Base-by-base conservation (phyloP, 2,329 filamentous ascomycete species). In the Phyllosticta paracitricarpa region DNA sequence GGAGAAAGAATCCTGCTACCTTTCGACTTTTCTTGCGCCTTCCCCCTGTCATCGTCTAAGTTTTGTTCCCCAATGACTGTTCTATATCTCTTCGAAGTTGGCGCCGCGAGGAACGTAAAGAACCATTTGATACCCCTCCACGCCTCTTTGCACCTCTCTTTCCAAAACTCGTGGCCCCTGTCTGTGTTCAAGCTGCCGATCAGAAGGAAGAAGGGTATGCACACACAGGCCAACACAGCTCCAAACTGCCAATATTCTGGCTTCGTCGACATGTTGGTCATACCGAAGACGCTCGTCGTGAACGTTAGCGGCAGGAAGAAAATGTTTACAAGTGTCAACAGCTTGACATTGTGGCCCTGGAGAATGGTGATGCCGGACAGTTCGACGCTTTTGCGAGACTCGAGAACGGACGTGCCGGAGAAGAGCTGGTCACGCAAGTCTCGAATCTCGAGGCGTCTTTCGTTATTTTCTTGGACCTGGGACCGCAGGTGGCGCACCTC, bases 261-360 rank as follows among this genome's bases (percentile, higher is more conserved):
- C 2, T 73, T 65, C 1, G 67, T 69, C 1, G 72, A 69, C 75
- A 79, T 78, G 61, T 78, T 77, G 0, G 75, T 77, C 75, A 78
- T 79, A 51, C 82, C 82, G 63, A 82, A 84, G 58, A 85, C 79
- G 35, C 79, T 81, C 65, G 83, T 85, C 6, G 84, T 82, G 67
- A 86, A 85, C 0, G 82, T 85, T 24, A 85, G 71, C 2, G 83
- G 84, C 22, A 86, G 73, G 68, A 85, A 85, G 64, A 86, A 78
- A 68, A 86, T 81, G 55, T 81, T 83, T 40, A 85, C 82, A 56
- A 84, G 77, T 4, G 84, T 86, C 55, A 86, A 68, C 33, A 81
- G 73, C 64, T 83, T 83, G 66, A 85, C 84, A 67, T 85, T 85
- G 63, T 84, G 79, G 1, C 84, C 83, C 68, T 87, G 84, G 61